phyloP scores from a whole-genome alignment of 2,329 filamentous ascomycete genomes.

The Diplodia sapinea region DNA sequence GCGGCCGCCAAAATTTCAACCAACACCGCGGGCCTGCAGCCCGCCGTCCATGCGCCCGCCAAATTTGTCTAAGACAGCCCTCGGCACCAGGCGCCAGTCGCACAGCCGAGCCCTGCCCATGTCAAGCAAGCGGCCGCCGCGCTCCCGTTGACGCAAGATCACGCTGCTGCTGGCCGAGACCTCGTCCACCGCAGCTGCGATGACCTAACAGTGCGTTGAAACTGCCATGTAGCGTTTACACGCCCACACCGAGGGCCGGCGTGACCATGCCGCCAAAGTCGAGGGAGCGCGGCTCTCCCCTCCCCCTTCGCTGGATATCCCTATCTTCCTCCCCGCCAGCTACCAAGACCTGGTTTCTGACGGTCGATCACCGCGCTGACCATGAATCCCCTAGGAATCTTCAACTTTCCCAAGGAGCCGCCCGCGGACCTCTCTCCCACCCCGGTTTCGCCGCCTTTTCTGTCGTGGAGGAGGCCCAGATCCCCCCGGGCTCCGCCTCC shows the following conservation, averaged over 20 bases:
- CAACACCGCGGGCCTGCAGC: conserved; percentile 27
- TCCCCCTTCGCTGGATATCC: conserved; percentile 29
- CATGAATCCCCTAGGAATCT: conserved; percentile 50
- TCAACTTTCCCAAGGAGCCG: conserved; percentile 42
- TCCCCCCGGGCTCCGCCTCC: conserved; percentile 40
- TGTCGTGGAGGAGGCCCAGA: conserved; percentile 45
- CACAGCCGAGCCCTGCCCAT: conserved; percentile 38
- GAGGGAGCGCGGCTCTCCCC: conserved; percentile 9
- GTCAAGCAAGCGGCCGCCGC: conserved; percentile 14
- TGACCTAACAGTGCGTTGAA: conserved; percentile 39
- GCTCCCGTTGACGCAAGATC: conserved; percentile 29
- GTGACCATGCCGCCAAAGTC: conserved; percentile 14
- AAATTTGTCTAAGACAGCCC: conserved; percentile 39
- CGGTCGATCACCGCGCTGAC: conserved; percentile 39
- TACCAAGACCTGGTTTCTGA: conserved; percentile 16
- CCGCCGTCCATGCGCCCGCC: conserved; percentile 34
- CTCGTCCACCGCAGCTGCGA: conserved; percentile 42
- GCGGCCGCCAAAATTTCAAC: conserved; percentile 26
- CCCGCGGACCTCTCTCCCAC: conserved; percentile 13
- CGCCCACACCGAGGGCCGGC: conserved; percentile 31
- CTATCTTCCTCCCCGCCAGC: conserved; percentile 25
- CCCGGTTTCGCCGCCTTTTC: conserved; percentile 32
- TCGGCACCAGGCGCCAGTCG: conserved; percentile 43
- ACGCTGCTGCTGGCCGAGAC: conserved; percentile 39
- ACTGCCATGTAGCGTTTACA: conserved; percentile 36